Conservation (phyloP, 2,329 filamentous ascomycete species). For the Fusarium xylarioides region DNA sequence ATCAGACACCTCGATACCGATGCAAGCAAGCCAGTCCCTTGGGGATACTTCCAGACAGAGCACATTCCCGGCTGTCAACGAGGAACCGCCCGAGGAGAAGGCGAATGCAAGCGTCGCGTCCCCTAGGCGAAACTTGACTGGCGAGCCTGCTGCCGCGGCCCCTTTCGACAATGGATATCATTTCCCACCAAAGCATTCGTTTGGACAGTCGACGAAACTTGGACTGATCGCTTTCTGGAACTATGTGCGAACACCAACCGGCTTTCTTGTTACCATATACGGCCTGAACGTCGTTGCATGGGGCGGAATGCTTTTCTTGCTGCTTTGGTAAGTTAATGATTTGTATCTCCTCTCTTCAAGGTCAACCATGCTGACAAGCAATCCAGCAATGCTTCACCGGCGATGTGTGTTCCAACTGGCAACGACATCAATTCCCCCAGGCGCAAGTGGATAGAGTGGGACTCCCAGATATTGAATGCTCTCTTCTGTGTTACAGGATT, state of each 20-base stretch:
- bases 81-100: slow-evolving; percentile 30
- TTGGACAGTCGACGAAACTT: slow-evolving; percentile 66
- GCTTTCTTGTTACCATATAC: slow-evolving; percentile 82
- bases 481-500: slow-evolving; percentile 90
- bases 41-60: slow-evolving; percentile 39
- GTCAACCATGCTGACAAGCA: slow-evolving; percentile 8
- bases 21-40: slow-evolving; percentile 26
- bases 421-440: slow-evolving; percentile 78
- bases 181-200: slow-evolving; percentile 69
- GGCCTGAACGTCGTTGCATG: slow-evolving; percentile 85
- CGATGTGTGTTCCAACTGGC: slow-evolving; percentile 77
- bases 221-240: slow-evolving; percentile 71
- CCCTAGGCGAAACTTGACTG: slow-evolving; percentile 11
- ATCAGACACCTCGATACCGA: slow-evolving; percentile 30
- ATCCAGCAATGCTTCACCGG: slow-evolving; percentile 55
- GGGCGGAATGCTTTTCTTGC: slow-evolving; percentile 90
- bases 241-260: slow-evolving; percentile 78
- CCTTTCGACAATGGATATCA: slow-evolving; percentile 72
- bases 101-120: background rate
- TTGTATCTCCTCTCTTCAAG: background rate
- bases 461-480: slow-evolving; percentile 80
- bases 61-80: slow-evolving; percentile 30
- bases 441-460: slow-evolving; percentile 85
- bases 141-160: slow-evolving; percentile 46
- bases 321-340: slow-evolving; percentile 71